phyloP scores from a whole-genome alignment of 495 filamentous ascomycete genomes.

The Baudoinia panamericana region DNA sequence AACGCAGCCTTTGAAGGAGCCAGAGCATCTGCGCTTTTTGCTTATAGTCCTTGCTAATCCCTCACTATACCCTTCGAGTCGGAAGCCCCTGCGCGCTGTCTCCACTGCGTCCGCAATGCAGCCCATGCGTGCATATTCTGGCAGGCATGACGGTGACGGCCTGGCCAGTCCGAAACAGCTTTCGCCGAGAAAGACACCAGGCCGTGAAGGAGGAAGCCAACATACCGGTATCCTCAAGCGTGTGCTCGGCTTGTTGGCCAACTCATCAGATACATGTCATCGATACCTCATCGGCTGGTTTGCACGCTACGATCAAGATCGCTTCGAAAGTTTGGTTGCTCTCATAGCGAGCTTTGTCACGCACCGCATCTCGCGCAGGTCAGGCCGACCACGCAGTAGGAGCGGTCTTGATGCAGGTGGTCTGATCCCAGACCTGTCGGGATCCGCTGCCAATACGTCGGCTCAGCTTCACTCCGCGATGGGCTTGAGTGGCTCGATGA shows the following conservation, averaged over 20 bases:
- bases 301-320: conserved; percentile 52
- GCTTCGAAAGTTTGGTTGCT: conserved; percentile 62
- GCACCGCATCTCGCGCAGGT: conserved; percentile 63
- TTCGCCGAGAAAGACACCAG: conserved; percentile 12
- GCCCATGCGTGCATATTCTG: conserved; percentile 2
- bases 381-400: conserved; percentile 49
- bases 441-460: conserved; percentile 37
- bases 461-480: conserved; percentile 70
- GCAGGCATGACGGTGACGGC: background rate
- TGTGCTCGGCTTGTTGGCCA: conserved; percentile 66
- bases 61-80: conserved; percentile 40
- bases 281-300: conserved; percentile 79
- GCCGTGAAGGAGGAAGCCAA: conserved; percentile 4
- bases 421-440: conserved; percentile 57
- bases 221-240: conserved; percentile 63
- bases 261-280: conserved; percentile 63
- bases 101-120: background rate
- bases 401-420: conserved; percentile 46
- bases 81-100: conserved; percentile 6
- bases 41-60: conserved; percentile 81
- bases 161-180: background rate
- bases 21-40: conserved; percentile 65
- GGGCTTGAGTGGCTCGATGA: conserved; percentile 43
- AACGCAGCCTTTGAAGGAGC: conserved; percentile 51
- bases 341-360: conserved; percentile 69